Percentiles rank a stretch among this genome's conserved stretches.
phyloP scores from a whole-genome alignment of 257 asterid species.

The Solanum tarapatanum region DNA sequence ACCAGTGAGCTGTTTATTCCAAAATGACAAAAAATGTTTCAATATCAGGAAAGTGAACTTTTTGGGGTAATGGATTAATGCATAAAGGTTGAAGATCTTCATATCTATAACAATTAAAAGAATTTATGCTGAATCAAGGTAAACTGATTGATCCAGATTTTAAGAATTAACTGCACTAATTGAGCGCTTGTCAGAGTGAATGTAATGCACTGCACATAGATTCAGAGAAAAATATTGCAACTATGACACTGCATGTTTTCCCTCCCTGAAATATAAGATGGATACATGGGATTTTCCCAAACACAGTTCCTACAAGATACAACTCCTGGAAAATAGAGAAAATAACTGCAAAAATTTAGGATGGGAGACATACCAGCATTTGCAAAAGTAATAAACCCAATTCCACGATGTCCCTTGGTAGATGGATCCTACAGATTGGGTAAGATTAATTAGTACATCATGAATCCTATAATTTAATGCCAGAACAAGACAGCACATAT shows the following conservation, averaged over 20 bases:
- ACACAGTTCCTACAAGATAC: background rate
- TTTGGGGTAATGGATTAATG: background rate
- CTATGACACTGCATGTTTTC: background rate
- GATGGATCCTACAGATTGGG: constrained; percentile 58
- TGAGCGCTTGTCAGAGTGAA: background rate
- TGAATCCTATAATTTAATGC: background rate
- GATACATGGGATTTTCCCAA: background rate
- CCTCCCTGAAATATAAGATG: background rate
- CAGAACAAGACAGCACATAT: background rate
- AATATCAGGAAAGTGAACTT: background rate
- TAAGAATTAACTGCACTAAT: background rate
- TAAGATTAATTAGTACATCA: background rate
- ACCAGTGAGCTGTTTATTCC: background rate
- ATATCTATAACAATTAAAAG: background rate
- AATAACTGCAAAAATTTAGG: background rate
- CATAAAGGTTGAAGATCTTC: background rate
- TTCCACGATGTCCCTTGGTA: constrained; percentile 95
- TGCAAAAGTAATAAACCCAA: constrained; percentile 86
- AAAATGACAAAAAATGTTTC: background rate
- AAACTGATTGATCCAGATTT: background rate
- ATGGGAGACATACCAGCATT: constrained; percentile 46
- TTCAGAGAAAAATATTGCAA: background rate
- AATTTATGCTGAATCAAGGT: background rate
- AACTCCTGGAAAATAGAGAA: background rate
- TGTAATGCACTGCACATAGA: background rate